phyloP scores from a whole-genome alignment of 2,329 filamentous ascomycete genomes.

The Aurifilum marmelostoma region DNA sequence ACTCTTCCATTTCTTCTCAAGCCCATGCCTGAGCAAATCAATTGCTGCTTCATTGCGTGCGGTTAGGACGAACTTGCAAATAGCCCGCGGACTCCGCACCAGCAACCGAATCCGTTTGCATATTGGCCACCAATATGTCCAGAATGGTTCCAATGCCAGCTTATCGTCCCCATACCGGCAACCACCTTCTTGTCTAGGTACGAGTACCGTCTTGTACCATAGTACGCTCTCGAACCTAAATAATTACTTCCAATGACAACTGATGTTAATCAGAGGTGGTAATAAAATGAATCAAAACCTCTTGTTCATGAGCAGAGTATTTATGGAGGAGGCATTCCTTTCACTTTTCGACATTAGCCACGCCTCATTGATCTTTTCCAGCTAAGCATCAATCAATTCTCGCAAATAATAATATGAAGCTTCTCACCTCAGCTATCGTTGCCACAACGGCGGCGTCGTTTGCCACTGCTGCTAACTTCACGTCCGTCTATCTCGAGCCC shows the following conservation, averaged over 20 bases:
- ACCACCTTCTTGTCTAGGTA: conserved; percentile 27
- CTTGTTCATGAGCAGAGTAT: not conserved
- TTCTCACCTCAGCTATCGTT: not conserved
- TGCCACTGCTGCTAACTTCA: conserved; percentile 21
- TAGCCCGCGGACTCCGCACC: not conserved
- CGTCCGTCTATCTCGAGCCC: conserved; percentile 23
- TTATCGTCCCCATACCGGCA: conserved; percentile 8
- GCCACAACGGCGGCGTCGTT: conserved; percentile 14
- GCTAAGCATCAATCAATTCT: no score
- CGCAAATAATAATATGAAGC: conserved; percentile 10
- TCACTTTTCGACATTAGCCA: not conserved
- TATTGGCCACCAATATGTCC: not conserved
- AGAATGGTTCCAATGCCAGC: not conserved
- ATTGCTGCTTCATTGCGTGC: not conserved
- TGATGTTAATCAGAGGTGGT: not conserved
- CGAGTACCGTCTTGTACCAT: not conserved
- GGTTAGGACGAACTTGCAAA: not conserved
- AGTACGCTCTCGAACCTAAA: not conserved
- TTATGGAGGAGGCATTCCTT: not conserved
- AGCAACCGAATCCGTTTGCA: not conserved
- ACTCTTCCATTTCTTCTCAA: not conserved
- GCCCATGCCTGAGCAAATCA: not conserved
- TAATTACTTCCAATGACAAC: not conserved
- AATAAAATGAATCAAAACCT: not conserved
- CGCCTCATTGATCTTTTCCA: no score